Evolutionary conservation across 495 filamentous ascomycete genomes (phyloP).

Genomic region (Neurospora intermedia): DNA sequence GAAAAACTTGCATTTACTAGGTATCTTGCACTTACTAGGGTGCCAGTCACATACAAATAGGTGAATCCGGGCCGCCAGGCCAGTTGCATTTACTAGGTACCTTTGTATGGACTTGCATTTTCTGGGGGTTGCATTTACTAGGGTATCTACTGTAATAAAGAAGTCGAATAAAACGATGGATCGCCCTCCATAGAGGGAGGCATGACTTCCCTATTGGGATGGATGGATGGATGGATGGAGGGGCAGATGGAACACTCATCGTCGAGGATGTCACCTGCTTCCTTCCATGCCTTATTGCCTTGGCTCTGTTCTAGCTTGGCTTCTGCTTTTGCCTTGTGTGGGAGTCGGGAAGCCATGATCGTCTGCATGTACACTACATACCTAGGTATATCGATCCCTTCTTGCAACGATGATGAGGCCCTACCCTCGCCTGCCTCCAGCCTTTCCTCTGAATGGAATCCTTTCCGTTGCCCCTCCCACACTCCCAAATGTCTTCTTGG

Average conservation of each 20-base stretch:
- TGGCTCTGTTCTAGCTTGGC: neutral
- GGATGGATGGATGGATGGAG: neutral
- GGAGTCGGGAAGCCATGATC: neutral
- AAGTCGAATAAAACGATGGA: neutral
- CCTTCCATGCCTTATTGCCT: neutral
- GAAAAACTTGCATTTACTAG: neutral
- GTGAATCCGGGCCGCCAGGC: too few species aligned
- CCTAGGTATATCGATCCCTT: too few species aligned
- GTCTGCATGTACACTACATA: too few species aligned
- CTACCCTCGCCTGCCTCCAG: neutral
- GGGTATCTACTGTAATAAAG: neutral
- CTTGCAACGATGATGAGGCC: neutral
- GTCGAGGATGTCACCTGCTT: neutral
- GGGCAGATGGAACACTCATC: neutral
- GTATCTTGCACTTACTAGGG: neutral
- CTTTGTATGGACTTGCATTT: too few species aligned
- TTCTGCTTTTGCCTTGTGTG: neutral
- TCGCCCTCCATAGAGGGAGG: neutral
- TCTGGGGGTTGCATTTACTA: too few species aligned
- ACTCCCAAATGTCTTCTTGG: neutral
- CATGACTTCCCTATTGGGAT: neutral
- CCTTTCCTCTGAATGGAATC: neutral
- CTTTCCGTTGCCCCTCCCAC: neutral
- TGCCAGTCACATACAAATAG: neutral
- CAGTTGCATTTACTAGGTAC: too few species aligned